These are phyloP conservation scores for Populus hybrid DNA, from an alignment of 441 rosid species.

Conservation along the genomic window DNA sequence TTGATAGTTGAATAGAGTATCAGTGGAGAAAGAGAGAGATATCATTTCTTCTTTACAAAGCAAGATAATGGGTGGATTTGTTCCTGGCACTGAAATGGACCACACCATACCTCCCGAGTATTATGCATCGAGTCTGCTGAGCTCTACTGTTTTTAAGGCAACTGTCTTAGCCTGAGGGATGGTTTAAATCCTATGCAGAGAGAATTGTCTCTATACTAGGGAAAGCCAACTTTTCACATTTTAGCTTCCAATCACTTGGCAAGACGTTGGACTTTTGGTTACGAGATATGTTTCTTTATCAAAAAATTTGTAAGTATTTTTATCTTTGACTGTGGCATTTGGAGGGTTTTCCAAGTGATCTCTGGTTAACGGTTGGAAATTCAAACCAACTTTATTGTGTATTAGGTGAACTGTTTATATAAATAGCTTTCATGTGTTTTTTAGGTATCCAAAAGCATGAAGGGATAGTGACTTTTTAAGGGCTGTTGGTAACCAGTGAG, in stretches of 20 bases:
- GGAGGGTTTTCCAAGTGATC: background rate
- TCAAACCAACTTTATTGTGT: too few relatives aligned
- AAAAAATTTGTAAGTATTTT: too few relatives aligned
- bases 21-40: background rate
- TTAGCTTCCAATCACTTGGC: background rate
- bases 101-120: background rate
- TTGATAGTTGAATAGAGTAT: background rate
- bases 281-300: too few relatives aligned
- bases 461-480: too few relatives aligned
- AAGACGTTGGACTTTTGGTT: background rate
- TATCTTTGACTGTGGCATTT: background rate
- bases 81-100: background rate
- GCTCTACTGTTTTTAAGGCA: background rate
- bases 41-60: background rate
- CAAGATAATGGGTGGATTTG: background rate
- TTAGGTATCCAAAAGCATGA: too few relatives aligned
- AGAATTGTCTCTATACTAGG: background rate
- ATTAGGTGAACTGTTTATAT: too few relatives aligned
- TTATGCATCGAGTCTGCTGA: background rate
- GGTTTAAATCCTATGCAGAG: background rate
- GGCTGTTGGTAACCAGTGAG: background rate
- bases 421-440: too few relatives aligned
- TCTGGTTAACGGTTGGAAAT: too few relatives aligned
- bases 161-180: background rate
- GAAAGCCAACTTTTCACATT: background rate